These are phyloP conservation scores for Ascochyta pisi DNA, from an alignment of 2,329 filamentous ascomycete species.

Conservation along the genomic window DNA sequence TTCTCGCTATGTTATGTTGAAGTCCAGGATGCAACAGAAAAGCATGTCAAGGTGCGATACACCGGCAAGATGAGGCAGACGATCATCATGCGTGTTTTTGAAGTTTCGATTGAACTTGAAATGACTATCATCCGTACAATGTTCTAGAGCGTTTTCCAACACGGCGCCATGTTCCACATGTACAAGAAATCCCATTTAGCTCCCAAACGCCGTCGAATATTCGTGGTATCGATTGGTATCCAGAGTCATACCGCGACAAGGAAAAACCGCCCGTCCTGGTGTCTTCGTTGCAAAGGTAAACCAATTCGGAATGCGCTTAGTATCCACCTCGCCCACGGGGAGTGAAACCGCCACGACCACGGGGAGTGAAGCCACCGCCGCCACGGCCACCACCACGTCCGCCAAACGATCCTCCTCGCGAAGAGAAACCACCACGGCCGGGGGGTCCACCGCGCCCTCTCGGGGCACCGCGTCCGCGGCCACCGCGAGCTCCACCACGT, in stretches of 20 bases:
- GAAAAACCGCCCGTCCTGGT: constrained; percentile 23
- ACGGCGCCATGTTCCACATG: constrained; percentile 37
- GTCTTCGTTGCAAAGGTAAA: constrained; percentile 16
- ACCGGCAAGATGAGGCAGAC: no score
- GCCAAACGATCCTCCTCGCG: constrained; percentile 52
- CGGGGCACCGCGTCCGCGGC: constrained; percentile 57
- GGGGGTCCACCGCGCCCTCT: constrained; percentile 55
- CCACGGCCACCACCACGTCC: constrained; percentile 44
- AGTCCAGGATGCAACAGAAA: no score
- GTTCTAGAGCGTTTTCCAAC: constrained; percentile 21
- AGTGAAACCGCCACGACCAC: constrained; percentile 33
- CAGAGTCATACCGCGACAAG: constrained; percentile 27
- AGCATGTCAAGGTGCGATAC: no score
- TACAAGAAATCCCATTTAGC: constrained; percentile 34
- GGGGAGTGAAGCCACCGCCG: constrained; percentile 44
- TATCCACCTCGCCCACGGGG: constrained; percentile 43
- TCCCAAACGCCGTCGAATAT: constrained; percentile 44
- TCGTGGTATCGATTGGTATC: constrained; percentile 43
- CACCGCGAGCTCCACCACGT: constrained; percentile 60
- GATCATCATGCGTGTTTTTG: constrained; percentile 3
- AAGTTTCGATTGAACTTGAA: constrained; percentile 19
- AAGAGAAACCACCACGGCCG: constrained; percentile 45
- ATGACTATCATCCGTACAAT: constrained; percentile 20
- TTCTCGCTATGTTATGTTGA: no score
- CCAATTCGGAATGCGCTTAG: constrained; percentile 25